phyloP scores from a whole-genome alignment of 768 basidiomycete species.

The Paxillus ammoniavirescens region DNA sequence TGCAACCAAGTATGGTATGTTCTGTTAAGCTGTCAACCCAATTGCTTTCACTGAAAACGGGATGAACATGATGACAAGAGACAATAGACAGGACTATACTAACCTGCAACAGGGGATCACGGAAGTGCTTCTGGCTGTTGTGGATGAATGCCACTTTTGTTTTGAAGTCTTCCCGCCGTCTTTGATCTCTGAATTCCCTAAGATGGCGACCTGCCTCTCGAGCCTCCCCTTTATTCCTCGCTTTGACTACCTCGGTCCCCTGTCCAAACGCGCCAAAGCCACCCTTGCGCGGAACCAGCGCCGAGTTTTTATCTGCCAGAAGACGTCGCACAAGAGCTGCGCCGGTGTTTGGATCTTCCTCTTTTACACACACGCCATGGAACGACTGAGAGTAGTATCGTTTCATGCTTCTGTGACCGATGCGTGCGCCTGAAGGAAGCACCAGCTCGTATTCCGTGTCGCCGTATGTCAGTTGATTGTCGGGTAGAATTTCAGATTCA shows the following conservation, averaged over 20 bases:
- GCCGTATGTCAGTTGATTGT: conserved; percentile 67
- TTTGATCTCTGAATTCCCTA: conserved; percentile 80
- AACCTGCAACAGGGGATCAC: conserved; percentile 69
- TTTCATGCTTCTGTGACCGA: conserved; percentile 87
- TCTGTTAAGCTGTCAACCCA: too few species aligned
- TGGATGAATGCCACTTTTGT: conserved; percentile 75
- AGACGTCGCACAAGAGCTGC: conserved; percentile 74
- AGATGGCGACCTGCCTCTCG: conserved; percentile 87
- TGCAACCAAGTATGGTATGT: too few species aligned
- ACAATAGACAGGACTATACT: conserved; percentile 2
- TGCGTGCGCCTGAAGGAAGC: conserved; percentile 86
- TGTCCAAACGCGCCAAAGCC: conserved; percentile 85
- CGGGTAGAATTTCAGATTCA: conserved; percentile 43
- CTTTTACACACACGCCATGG: conserved; percentile 41
- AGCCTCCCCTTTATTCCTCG: conserved; percentile 93
- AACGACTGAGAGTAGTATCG: conserved; percentile 87
- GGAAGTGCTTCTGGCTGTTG: conserved; percentile 87
- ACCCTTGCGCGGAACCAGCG: conserved; percentile 79
- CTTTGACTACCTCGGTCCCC: conserved; percentile 82
- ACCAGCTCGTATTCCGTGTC: conserved; percentile 86
- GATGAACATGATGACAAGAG: background rate
- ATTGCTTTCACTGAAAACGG: too few species aligned
- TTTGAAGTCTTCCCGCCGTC: conserved; percentile 77
- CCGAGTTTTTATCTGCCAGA: conserved; percentile 79
- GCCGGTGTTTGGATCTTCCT: conserved; percentile 68